A percentile compares a stretch with the other conserved stretches of the same genome.
These are phyloP conservation scores for Oryza rufipogon DNA, from an alignment of 176 grass and related monocot species.

Conservation along the genomic window DNA sequence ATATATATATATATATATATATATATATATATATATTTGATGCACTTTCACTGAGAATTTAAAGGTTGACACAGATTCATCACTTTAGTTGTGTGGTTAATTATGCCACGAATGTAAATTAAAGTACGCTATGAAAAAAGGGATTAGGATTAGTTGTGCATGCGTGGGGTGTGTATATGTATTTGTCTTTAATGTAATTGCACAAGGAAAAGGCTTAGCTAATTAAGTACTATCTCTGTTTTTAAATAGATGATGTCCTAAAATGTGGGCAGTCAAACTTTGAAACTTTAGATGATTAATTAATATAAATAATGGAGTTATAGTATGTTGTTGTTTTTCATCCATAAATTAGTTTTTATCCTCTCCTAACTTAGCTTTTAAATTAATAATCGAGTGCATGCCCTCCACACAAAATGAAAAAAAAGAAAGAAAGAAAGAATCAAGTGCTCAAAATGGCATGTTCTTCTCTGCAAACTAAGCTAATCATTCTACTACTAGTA, in stretches of 20 bases:
- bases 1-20: too few species aligned
- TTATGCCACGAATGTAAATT: not conserved
- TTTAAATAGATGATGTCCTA: too few species aligned
- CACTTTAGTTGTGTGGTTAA: not conserved
- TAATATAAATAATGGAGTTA: too few species aligned
- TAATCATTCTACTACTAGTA: not conserved
- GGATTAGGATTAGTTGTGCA: not conserved
- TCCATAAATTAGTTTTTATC: not conserved
- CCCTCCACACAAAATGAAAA: too few species aligned
- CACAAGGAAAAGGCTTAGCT: not conserved
- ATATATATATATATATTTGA: not conserved
- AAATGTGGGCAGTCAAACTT: too few species aligned
- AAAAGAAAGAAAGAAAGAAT: not conserved
- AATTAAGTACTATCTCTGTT: too few species aligned
- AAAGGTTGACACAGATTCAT: not conserved
- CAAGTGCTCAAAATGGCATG: not conserved
- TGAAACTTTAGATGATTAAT: too few species aligned
- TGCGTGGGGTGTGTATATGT: not conserved
- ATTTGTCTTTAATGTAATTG: not conserved
- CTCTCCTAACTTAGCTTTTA: not conserved
- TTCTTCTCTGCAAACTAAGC: not conserved
- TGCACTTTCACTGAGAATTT: not conserved
- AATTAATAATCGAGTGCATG: too few species aligned
- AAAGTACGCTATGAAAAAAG: not conserved
- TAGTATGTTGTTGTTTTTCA: too few species aligned